Conservation (phyloP, 2,329 filamentous ascomycete species). For the Fusarium nematophilum region DNA sequence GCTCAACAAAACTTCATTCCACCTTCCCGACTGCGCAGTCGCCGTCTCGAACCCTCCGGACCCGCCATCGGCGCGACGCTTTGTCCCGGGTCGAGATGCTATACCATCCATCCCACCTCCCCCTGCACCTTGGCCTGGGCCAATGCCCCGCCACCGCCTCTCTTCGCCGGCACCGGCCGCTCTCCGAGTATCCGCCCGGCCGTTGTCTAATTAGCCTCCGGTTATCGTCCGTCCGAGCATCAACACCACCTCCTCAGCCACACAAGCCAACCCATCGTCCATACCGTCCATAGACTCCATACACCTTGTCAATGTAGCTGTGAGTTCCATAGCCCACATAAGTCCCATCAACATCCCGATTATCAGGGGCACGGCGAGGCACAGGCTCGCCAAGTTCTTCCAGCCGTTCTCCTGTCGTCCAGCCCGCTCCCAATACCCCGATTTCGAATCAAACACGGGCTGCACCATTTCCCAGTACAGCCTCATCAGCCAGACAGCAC, state of each 20-base stretch:
- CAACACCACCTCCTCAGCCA: slow-evolving; percentile 26
- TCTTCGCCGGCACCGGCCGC: slow-evolving; percentile 39
- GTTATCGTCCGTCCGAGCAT: slow-evolving; percentile 32
- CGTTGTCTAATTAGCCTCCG: slow-evolving; percentile 20
- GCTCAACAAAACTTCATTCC: neutral
- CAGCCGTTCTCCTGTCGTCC: slow-evolving; percentile 37
- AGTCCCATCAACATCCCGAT: slow-evolving; percentile 38
- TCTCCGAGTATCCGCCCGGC: slow-evolving; percentile 37
- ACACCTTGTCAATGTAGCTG: slow-evolving; percentile 30
- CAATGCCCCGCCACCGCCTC: slow-evolving; percentile 15
- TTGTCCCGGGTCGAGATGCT: slow-evolving; percentile 9
- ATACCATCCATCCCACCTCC: no score
- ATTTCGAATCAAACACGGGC: slow-evolving; percentile 54
- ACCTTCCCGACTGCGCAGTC: slow-evolving; percentile 1
- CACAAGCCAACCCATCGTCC: slow-evolving; percentile 24
- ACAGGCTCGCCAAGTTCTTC: slow-evolving; percentile 39
- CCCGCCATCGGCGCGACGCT: slow-evolving; percentile 33
- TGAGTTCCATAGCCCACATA: slow-evolving; percentile 44
- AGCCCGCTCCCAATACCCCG: slow-evolving; percentile 49
- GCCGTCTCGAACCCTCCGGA: slow-evolving; percentile 27
- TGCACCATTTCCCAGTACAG: slow-evolving; percentile 52
- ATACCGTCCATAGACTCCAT: slow-evolving; percentile 5
- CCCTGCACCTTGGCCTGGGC: slow-evolving; percentile 3
- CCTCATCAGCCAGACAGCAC: slow-evolving; percentile 28
- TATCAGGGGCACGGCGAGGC: slow-evolving; percentile 44